These are phyloP conservation scores for Jackrogersella multiformis DNA, from an alignment of 495 filamentous ascomycete species.

Conservation along the genomic window DNA sequence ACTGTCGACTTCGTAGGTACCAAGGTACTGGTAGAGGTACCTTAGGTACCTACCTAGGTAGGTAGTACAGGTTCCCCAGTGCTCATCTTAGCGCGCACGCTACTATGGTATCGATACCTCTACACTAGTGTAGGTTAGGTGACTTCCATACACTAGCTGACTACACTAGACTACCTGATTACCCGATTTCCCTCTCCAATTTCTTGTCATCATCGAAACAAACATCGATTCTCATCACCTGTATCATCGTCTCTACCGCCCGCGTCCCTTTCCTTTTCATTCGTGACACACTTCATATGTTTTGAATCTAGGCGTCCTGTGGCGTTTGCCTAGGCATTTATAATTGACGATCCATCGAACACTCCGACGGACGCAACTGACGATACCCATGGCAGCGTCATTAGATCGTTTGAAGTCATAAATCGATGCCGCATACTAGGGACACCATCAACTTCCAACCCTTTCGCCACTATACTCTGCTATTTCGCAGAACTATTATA, in stretches of 20 bases:
- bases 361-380: no score
- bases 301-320: slow-evolving; percentile 5
- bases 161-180: no score
- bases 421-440: slow-evolving; percentile 22
- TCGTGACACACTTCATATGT: not conserved
- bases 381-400: slow-evolving; percentile 21
- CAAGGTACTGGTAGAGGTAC: no score
- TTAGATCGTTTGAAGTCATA: slow-evolving; percentile 19
- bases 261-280: not conserved
- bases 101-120: no score
- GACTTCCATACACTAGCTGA: no score
- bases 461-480: slow-evolving; percentile 1
- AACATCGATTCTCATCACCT: slow-evolving; percentile 14
- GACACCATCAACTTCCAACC: slow-evolving; percentile 10
- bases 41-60: no score
- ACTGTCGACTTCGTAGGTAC: not conserved
- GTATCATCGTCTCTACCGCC: not conserved
- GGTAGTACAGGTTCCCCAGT: no score
- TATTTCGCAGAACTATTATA: not conserved
- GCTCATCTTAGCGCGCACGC: slow-evolving; percentile 4
- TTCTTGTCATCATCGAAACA: slow-evolving; percentile 27
- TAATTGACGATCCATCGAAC: not conserved
- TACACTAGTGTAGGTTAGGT: no score
- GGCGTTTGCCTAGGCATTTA: not conserved
- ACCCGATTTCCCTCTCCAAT: slow-evolving; percentile 19